Conservation (phyloP, 352 stramenopile genomes). For the Globisporangium recalcitrans region DNA sequence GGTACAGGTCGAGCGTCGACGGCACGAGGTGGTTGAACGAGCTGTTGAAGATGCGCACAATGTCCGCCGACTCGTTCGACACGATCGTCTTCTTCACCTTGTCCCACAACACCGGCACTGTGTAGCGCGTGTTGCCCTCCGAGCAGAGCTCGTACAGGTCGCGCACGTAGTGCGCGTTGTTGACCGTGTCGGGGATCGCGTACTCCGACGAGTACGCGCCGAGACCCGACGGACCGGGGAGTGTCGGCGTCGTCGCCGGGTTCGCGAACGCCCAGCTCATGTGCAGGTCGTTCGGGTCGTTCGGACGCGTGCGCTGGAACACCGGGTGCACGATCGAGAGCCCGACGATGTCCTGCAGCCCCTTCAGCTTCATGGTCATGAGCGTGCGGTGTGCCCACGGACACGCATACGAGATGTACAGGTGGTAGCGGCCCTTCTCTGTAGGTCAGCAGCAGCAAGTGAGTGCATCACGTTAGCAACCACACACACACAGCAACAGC, state of each 20-base stretch:
- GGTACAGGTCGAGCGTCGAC: constrained; percentile 76
- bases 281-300: constrained; percentile 64
- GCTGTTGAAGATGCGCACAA: constrained; percentile 90
- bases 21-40: constrained; percentile 72
- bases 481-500: not conserved
- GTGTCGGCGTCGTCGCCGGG: constrained; percentile 50
- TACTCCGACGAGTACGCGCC: constrained; percentile 67
- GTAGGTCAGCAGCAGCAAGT: not conserved
- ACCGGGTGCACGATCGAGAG: constrained; percentile 89
- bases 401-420: constrained; percentile 96
- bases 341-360: constrained; percentile 92
- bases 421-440: constrained; percentile 83
- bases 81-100: constrained; percentile 88
- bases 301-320: constrained; percentile 70
- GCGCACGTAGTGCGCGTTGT: constrained; percentile 57
- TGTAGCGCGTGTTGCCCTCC: constrained; percentile 76
- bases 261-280: constrained; percentile 83
- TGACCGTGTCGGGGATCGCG: constrained; percentile 57
- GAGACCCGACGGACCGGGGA: constrained; percentile 57
- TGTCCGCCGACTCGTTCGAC: constrained; percentile 93
- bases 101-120: constrained; percentile 91
- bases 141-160: constrained; percentile 81
- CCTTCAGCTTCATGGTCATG: constrained; percentile 90
- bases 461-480: not conserved
- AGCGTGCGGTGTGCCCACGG: constrained; percentile 84